A percentile compares a stretch with the other conserved stretches of the same genome.
phyloP scores from a whole-genome alignment of 805 yeast genomes.

The Pichia rugopelliculosa region DNA sequence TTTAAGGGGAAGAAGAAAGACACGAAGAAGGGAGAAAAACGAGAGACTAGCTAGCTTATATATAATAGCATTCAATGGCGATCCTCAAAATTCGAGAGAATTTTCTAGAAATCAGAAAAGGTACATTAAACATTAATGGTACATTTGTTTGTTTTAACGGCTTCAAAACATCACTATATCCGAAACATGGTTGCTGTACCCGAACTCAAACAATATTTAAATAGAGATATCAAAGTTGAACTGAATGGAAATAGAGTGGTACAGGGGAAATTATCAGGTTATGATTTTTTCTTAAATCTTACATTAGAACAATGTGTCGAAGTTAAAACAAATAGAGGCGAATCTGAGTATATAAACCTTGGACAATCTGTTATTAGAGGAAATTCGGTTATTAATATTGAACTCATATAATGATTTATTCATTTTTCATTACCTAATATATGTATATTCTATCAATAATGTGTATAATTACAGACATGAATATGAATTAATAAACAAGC shows the following conservation, averaged over 20 bases:
- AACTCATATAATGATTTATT: conserved; percentile 44
- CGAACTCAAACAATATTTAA: conserved; percentile 55
- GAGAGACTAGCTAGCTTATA: too few relatives aligned
- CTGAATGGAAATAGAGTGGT: conserved; percentile 74
- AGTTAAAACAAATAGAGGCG: conserved; percentile 1
- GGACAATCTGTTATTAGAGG: conserved; percentile 43
- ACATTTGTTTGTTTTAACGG: too few relatives aligned
- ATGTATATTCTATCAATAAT: not conserved
- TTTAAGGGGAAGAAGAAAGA: too few relatives aligned
- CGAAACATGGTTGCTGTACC: conserved; percentile 29
- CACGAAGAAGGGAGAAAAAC: too few relatives aligned
- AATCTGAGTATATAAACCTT: conserved; percentile 16
- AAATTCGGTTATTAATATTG: conserved; percentile 44
- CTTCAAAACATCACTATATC: too few relatives aligned
- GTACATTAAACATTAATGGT: too few relatives aligned
- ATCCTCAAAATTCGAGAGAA: not conserved
- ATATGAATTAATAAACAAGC: not conserved
- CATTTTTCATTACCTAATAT: conserved; percentile 34
- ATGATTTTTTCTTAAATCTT: conserved; percentile 48
- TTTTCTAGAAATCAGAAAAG: conserved; percentile 4
- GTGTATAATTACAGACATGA: not conserved
- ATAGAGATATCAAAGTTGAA: conserved; percentile 64
- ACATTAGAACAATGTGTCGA: conserved; percentile 23
- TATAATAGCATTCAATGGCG: too few relatives aligned
- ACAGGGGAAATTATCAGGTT: conserved; percentile 79